Evolutionary conservation across 2,329 filamentous ascomycete genomes (phyloP), one percentile per base, ranked within the genome.

Genomic region (Ophiostoma pallidulum): DNA sequence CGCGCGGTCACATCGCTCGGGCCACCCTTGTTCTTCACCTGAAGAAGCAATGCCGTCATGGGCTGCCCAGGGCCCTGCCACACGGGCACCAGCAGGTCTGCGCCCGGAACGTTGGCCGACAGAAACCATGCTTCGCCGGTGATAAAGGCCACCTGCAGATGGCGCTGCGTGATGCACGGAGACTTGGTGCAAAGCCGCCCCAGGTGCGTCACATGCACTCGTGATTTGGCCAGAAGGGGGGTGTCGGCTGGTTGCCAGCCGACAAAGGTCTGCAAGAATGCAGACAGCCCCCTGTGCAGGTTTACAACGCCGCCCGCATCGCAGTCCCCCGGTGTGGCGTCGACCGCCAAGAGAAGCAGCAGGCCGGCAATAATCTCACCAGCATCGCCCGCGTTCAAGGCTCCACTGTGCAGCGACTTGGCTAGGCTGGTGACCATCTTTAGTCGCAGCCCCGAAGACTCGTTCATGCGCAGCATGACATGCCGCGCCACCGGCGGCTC

Each of bases 41-140:
- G 42, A 6, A 45, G 24, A 2, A 45, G 35, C 29, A 45, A 3
- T 4, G 42, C 42, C 24, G 42, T 45, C 42, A 45, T 45, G n/a
- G 33, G 42, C 26, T 12, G 19, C 4, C 33, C 42, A 4, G 42
- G 42, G 3, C 42, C 42, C 35, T 45, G 42, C 42, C 42, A 45
- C 9, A 45, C 42, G 19, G 42, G 35, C 22, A 45, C 26, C 19
- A 45, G 42, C 12, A 45, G n/a, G 19, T 45, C 35, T n/a, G 19
- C 33, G 14, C 33, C 42, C 1, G 20, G 18, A 14, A 38, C 4
- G 20, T 38, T 33, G 36, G 37, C 14, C 35, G 18, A 24, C 13
- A 45, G 16, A n/a, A 26, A 45, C 24, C 24, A 45, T 7, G 42
- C 42, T 28, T 24, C 19, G 12, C 43, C 36, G 8, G 43, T 40